A percentile compares a stretch with the other conserved stretches of the same genome.
These are phyloP conservation scores for Kurtzmaniella fragi DNA, from an alignment of 805 yeast genomes.

Conservation along the genomic window DNA sequence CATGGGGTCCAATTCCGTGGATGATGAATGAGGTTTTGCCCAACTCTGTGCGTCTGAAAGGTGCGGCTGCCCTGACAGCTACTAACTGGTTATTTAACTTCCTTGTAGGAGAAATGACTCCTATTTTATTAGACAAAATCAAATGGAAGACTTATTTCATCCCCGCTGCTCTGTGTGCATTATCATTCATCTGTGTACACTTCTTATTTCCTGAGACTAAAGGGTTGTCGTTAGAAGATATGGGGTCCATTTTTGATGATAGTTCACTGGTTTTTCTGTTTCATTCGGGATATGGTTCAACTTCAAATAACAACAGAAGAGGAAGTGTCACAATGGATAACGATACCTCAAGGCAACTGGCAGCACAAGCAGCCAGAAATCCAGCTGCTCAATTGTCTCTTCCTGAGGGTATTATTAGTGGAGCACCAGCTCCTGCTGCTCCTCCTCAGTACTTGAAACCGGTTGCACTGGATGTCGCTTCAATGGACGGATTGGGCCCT, in stretches of 20 bases:
- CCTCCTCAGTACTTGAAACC: conserved; percentile 13
- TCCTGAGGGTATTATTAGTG: conserved; percentile 25
- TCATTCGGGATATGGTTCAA: conserved; percentile 24
- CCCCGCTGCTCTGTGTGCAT: conserved; percentile 72
- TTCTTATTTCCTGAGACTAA: conserved; percentile 84
- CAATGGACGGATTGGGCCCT: conserved; percentile 14
- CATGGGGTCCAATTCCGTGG: conserved; percentile 97
- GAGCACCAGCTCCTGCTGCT: conserved; percentile 10
- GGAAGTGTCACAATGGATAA: conserved; percentile 2
- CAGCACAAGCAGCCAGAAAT: conserved; percentile 43
- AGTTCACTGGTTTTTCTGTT: conserved; percentile 36
- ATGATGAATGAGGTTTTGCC: conserved; percentile 86
- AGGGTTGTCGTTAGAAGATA: conserved; percentile 83
- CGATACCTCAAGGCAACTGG: conserved; percentile 22
- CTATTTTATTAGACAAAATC: conserved; percentile 70
- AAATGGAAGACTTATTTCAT: conserved; percentile 78
- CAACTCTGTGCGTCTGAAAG: conserved; percentile 76
- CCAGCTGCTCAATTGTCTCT: conserved; percentile 27
- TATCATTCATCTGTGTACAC: conserved; percentile 70
- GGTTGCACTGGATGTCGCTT: conserved; percentile 17
- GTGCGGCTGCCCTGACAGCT: conserved; percentile 87
- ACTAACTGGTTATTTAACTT: conserved; percentile 92
- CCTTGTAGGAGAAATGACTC: conserved; percentile 88
- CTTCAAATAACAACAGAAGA: neutral
- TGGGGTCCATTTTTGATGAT: conserved; percentile 86